A percentile compares a stretch with the other conserved stretches of the same genome.
Evolutionary conservation across 208 protist species (phyloP).

Genomic region (Porcisia hertigi): DNA sequence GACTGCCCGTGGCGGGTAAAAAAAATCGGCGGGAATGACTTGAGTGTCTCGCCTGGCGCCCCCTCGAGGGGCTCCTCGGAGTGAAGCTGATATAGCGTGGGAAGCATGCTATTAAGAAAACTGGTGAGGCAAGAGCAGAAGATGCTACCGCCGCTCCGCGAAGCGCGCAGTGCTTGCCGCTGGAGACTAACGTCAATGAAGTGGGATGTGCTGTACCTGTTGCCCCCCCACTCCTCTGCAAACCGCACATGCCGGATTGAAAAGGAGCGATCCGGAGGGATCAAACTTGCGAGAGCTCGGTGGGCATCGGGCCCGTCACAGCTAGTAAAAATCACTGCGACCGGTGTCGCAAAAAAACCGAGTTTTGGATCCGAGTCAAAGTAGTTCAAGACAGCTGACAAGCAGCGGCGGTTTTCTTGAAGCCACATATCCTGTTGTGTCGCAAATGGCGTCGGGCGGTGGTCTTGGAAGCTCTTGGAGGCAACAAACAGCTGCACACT

Average conservation of each 20-base stretch:
- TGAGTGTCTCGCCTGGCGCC: constrained; percentile 41
- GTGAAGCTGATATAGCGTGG: constrained; percentile 49
- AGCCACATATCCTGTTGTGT: constrained; percentile 40
- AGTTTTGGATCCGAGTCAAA: constrained; percentile 52
- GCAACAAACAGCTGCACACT: constrained; percentile 60
- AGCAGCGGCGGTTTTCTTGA: constrained; percentile 30
- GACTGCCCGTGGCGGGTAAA: constrained; percentile 85
- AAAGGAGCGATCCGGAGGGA: constrained; percentile 38
- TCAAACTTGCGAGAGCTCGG: constrained; percentile 38
- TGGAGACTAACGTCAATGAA: constrained; percentile 64
- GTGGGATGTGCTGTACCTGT: constrained; percentile 7
- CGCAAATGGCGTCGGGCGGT: constrained; percentile 38
- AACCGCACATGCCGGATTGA: constrained; percentile 68
- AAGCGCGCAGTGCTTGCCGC: constrained; percentile 41
- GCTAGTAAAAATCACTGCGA: constrained; percentile 58
- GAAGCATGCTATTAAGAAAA: constrained; percentile 63
- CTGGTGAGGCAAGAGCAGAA: constrained; percentile 66
- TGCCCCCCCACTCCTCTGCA: constrained; percentile 48
- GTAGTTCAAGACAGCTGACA: constrained; percentile 42
- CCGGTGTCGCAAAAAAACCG: constrained; percentile 56
- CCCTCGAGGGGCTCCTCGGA: constrained; percentile 50
- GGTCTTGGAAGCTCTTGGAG: constrained; percentile 23
- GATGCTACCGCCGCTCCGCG: constrained; percentile 54
- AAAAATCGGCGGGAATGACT: constrained; percentile 68
- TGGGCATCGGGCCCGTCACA: constrained; percentile 42